Evolutionary conservation across 2,329 filamentous ascomycete species (phyloP), one percentile per base, ranked within the genome.

Genomic region (Ophiostoma himal-ulmi): DNA sequence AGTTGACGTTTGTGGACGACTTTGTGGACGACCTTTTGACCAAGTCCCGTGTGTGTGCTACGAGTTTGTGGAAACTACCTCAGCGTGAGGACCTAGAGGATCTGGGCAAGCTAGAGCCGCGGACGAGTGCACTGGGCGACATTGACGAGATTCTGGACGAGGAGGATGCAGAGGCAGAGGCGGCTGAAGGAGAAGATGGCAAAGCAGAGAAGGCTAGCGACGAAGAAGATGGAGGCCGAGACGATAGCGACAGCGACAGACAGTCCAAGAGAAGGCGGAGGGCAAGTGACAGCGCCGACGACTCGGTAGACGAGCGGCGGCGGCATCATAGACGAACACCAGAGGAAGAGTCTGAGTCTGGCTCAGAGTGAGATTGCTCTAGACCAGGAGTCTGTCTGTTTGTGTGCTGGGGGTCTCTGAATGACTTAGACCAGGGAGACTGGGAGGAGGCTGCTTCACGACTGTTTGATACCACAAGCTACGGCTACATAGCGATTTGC

Each of bases 21-120:
- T 98, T 99, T 78, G 88, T 98, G 70, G 95, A 99, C 78, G 93
- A 97, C 73, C 81, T 99, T 74, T 82, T 99, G 73, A 91, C 87
- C 0, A 96, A 96, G 80, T 92, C 96, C 71, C 86, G 95, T 69
- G 90, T 97, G 0, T 98, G 94, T 77, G 94, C 89, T 52, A 98
- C 95, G 3, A 96, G 90, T 77, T 78, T 99, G 75, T 96, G 93
- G 89, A 96, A 97, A 82, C 86, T 99, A 84, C 92, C 94, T 3
- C 88, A 88, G 72, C 84, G 95, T 75, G 88, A 91, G 74, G 85
- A 92, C 68, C 78, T 99, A 74, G 95, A 99, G 81, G 95, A 99
- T 78, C 77, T 96, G 78, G 95, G 96, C 74, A 80, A 94, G 76
- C 77, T 99, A 76, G 94, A 97, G 77, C 91, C 93, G 68, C 86